phyloP scores from a whole-genome alignment of 73 alveolate species.

The Effrenium voratum region DNA sequence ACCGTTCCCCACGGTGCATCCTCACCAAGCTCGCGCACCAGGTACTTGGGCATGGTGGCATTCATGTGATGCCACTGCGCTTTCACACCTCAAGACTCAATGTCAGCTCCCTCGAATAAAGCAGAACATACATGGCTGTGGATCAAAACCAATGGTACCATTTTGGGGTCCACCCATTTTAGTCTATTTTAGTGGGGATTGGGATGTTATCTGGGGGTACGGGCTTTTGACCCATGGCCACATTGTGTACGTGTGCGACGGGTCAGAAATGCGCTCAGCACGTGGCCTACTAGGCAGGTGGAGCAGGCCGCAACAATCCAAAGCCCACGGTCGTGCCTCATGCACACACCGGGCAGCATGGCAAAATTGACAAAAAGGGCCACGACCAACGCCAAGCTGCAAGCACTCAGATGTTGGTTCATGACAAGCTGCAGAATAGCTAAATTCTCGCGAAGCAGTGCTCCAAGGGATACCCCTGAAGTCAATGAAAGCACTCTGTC shows the following conservation, averaged over 20 bases:
- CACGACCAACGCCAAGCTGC: background rate
- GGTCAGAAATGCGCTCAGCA: background rate
- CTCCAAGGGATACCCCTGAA: background rate
- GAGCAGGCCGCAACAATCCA: conserved; percentile 72
- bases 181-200: too few relatives aligned
- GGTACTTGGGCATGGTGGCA: conserved; percentile 84
- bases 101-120: too few relatives aligned
- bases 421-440: conserved; percentile 1
- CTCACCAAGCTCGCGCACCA: conserved; percentile 80
- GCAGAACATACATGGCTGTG: too few relatives aligned
- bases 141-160: too few relatives aligned
- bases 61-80: conserved; percentile 92
- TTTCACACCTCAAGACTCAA: conserved; percentile 16
- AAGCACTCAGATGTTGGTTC: background rate
- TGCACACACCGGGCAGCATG: background rate
- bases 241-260: background rate
- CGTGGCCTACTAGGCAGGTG: conserved; percentile 41
- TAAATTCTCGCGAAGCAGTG: background rate
- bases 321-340: conserved; percentile 54
- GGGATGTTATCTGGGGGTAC: too few relatives aligned
- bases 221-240: too few relatives aligned
- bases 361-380: background rate
- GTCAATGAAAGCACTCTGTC: background rate
- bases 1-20: conserved; percentile 87
- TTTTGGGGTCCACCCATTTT: too few relatives aligned